phyloP scores from a whole-genome alignment of 305 asterid species.

The Fraxinus floribunda region DNA sequence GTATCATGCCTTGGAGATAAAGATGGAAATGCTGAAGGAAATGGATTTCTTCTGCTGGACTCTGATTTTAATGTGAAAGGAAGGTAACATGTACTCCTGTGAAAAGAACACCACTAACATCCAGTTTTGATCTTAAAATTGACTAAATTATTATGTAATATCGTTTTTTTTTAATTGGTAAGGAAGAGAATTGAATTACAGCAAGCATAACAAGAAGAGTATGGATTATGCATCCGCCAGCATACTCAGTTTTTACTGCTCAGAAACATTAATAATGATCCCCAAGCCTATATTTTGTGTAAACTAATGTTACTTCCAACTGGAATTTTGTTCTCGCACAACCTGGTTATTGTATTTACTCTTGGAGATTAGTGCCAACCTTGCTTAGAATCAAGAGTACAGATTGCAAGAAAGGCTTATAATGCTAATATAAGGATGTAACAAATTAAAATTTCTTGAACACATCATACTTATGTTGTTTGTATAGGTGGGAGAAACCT shows the following conservation, averaged over 20 bases:
- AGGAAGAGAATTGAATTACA: neutral
- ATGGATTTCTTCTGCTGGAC: conserved; percentile 91
- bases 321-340: neutral
- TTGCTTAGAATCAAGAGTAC: neutral
- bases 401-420: neutral
- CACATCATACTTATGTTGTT: neutral
- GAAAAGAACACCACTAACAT: neutral
- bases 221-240: neutral
- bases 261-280: neutral
- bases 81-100: conserved; percentile 53
- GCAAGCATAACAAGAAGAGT: neutral
- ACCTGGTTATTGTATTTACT: neutral
- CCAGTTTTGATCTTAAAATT: neutral
- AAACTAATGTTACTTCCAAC: neutral
- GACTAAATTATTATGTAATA: neutral
- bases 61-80: conserved; percentile 91
- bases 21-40: conserved; percentile 95
- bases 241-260: neutral
- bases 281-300: neutral
- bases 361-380: neutral
- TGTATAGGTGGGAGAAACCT: conserved; percentile 93
- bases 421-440: neutral
- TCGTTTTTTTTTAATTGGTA: neutral
- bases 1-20: conserved; percentile 97
- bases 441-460: neutral